Conservation (phyloP, 139 green algal species). For the Tetradesmus lagerheimii region DNA sequence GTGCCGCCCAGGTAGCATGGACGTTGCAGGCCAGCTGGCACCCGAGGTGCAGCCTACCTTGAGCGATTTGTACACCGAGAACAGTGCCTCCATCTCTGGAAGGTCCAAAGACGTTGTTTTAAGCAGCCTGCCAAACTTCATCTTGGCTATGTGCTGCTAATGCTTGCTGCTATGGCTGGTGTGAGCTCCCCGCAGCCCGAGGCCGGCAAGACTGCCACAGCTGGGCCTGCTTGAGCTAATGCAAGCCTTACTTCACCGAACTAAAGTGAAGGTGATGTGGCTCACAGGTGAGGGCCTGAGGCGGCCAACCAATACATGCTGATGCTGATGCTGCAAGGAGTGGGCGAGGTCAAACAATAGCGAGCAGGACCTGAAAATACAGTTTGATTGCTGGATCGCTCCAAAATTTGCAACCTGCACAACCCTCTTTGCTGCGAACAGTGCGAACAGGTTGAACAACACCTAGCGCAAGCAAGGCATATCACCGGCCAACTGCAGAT, state of each 20-base stretch:
- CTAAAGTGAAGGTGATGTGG: background rate
- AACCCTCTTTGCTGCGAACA: background rate
- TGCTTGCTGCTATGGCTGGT: constrained; percentile 3
- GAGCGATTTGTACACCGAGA: constrained; percentile 78
- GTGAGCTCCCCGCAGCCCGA: background rate
- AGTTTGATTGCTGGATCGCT: background rate
- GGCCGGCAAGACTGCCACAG: background rate
- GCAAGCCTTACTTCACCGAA: background rate
- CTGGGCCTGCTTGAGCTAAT: background rate
- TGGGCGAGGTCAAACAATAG: background rate
- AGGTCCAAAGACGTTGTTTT: constrained; percentile 66
- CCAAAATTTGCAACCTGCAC: background rate
- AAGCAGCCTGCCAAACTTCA: constrained; percentile 87
- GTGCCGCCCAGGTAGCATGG: background rate
- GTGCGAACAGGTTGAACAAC: background rate
- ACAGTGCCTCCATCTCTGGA: constrained; percentile 77
- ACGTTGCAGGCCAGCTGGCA: background rate
- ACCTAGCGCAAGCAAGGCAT: background rate
- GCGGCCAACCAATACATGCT: background rate
- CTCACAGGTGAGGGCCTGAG: background rate
- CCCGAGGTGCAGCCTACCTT: constrained; percentile 69
- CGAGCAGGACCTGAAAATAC: background rate
- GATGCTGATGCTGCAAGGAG: background rate
- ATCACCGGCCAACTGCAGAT: background rate
- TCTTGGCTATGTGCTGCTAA: constrained; percentile 43